Percentiles rank a stretch among this genome's conserved stretches.
These are phyloP conservation scores for Paracamarosporium sp. DNA, from an alignment of 2,329 filamentous ascomycete species.

Conservation along the genomic window DNA sequence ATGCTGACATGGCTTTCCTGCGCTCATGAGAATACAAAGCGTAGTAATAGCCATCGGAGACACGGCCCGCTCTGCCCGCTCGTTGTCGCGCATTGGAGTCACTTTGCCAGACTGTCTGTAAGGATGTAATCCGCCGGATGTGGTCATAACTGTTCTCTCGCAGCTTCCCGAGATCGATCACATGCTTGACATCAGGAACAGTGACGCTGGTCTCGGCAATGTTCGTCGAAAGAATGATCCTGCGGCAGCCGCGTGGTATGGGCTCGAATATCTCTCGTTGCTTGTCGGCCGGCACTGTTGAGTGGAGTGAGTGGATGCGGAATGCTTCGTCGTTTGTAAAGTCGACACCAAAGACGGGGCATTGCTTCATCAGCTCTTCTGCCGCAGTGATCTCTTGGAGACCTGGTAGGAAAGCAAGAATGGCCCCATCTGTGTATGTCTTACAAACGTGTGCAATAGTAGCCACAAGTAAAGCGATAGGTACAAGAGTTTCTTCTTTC, in stretches of 20 bases:
- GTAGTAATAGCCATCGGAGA: conserved; percentile 10
- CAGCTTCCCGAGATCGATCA: conserved; percentile 8
- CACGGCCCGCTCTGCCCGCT: conserved; percentile 9
- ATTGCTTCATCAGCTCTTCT: neutral
- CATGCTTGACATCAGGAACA: conserved; percentile 9
- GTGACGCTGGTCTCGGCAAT: conserved; percentile 10
- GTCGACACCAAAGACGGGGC: neutral
- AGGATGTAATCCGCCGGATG: neutral
- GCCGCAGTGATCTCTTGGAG: conserved; percentile 5
- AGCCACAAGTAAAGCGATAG: conserved; percentile 7
- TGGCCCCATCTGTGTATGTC: conserved; percentile 4
- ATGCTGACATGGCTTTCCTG: conserved; percentile 1
- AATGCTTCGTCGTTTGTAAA: conserved; percentile 1
- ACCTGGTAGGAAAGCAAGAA: conserved; percentile 11
- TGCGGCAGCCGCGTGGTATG: conserved; percentile 5
- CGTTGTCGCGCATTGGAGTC: conserved; percentile 11
- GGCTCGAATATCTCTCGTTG: conserved; percentile 6
- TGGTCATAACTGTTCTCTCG: conserved; percentile 3
- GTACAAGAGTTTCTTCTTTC: conserved; percentile 2
- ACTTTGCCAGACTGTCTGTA: conserved; percentile 7
- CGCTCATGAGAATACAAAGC: conserved; percentile 8
- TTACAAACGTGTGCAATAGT: conserved; percentile 9
- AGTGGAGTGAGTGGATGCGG: conserved; percentile 8
- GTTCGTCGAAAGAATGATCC: conserved; percentile 11
- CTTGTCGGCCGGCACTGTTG: neutral